Conservation (phyloP, 169 alveolate species). For the Babesia sp. region DNA sequence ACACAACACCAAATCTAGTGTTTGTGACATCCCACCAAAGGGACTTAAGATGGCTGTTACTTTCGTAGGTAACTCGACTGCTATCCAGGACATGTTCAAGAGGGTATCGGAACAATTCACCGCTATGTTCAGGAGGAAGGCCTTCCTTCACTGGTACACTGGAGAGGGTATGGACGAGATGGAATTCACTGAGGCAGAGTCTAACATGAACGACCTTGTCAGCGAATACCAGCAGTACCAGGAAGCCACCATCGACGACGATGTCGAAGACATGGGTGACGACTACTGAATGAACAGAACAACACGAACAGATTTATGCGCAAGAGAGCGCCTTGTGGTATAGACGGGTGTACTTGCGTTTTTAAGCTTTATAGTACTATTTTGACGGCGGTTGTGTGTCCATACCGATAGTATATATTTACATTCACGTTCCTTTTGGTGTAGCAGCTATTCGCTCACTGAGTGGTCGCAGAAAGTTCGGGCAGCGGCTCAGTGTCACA, state of each 20-base stretch:
- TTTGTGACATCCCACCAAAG: slow-evolving; percentile 98
- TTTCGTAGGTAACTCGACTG: slow-evolving; percentile 97
- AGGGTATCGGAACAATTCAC: slow-evolving; percentile 97
- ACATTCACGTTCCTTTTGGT: background rate
- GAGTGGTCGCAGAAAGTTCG: slow-evolving; percentile 7
- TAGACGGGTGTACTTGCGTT: slow-evolving; percentile 21
- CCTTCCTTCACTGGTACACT: slow-evolving; percentile 97
- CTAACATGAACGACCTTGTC: slow-evolving; percentile 96
- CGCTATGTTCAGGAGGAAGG: slow-evolving; percentile 97
- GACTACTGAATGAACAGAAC: slow-evolving; percentile 1
- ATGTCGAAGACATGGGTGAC: slow-evolving; percentile 82
- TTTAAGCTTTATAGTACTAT: slow-evolving; percentile 16
- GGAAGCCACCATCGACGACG: slow-evolving; percentile 96
- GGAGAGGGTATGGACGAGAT: slow-evolving; percentile 99
- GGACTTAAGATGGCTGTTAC: slow-evolving; percentile 97
- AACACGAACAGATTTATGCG: background rate
- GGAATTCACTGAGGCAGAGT: slow-evolving; percentile 99
- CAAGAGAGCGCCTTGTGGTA: slow-evolving; percentile 40
- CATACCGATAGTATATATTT: background rate
- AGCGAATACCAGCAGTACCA: slow-evolving; percentile 98
- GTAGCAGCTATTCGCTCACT: background rate
- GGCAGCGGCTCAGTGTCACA: slow-evolving; percentile 69
- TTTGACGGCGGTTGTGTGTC: no score
- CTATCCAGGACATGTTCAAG: slow-evolving; percentile 97
- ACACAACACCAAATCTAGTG: slow-evolving; percentile 95